Evolutionary conservation across 2,329 filamentous ascomycete species (phyloP).

Genomic region (Magnaporthales sp.): DNA sequence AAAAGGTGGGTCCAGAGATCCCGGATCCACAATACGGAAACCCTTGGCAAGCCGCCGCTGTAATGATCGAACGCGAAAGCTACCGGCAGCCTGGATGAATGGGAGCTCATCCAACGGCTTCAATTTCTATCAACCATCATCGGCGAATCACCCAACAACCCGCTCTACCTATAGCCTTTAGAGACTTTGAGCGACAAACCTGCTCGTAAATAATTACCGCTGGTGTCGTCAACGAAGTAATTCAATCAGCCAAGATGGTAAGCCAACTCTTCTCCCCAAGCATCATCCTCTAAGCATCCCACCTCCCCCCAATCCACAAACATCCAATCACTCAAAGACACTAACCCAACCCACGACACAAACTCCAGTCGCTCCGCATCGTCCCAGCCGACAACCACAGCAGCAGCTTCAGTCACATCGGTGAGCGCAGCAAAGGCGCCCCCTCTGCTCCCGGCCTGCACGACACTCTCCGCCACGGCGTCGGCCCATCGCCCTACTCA

Average conservation of each 20-base stretch:
- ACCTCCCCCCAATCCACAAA: not conserved
- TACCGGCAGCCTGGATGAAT: not conserved
- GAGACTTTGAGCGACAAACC: not conserved
- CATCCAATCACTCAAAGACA: conserved; percentile 7
- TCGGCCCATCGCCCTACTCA: conserved; percentile 52
- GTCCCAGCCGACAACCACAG: conserved; percentile 62
- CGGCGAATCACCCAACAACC: not conserved
- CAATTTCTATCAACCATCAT: conserved; percentile 11
- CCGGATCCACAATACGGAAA: not conserved
- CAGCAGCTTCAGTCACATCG: conserved; percentile 54
- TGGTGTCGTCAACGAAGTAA: not conserved
- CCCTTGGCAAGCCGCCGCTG: not conserved
- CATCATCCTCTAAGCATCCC: not conserved
- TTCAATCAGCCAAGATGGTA: conserved; percentile 39
- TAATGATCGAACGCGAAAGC: not conserved
- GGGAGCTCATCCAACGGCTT: not conserved
- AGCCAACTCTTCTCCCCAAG: conserved; percentile 8
- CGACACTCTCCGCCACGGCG: conserved; percentile 82
- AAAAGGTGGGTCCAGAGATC: not conserved
- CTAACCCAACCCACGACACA: conserved; percentile 11
- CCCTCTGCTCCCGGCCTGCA: conserved; percentile 89
- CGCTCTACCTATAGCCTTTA: not conserved
- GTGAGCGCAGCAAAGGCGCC: conserved; percentile 53
- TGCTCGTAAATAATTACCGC: not conserved
- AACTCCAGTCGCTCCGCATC: conserved; percentile 74